These are phyloP conservation scores for Tylopilus sp. DNA, from an alignment of 1,284 basidiomycete species.

Conservation along the genomic window DNA sequence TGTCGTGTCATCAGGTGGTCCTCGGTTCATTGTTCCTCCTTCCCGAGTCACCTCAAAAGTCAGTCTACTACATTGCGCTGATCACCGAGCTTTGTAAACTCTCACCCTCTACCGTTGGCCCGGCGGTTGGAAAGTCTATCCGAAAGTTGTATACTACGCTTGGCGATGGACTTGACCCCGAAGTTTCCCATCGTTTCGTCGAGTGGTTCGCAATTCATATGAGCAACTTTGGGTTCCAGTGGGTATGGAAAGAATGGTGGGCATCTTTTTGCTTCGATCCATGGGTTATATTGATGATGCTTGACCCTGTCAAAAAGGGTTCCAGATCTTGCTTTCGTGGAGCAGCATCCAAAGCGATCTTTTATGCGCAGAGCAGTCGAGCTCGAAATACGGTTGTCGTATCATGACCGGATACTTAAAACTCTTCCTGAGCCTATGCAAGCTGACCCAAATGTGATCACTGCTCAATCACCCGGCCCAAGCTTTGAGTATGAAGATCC, in stretches of 20 bases:
- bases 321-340: conserved; percentile 71
- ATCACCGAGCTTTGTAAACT: conserved; percentile 94
- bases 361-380: conserved; percentile 90
- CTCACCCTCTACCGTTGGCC: conserved; percentile 88
- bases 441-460: conserved; percentile 60
- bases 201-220: conserved; percentile 98
- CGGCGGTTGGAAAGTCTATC: conserved; percentile 93
- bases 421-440: conserved; percentile 85
- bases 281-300: not conserved
- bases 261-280: conserved; percentile 24
- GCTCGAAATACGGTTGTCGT: conserved; percentile 88
- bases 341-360: conserved; percentile 78
- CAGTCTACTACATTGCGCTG: conserved; percentile 85
- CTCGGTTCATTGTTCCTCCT: conserved; percentile 75
- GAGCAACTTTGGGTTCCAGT: conserved; percentile 97
- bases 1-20: conserved; percentile 50
- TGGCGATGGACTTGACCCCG: conserved; percentile 82
- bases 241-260: conserved; percentile 99
- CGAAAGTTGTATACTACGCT: conserved; percentile 78
- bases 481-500: conserved; percentile 81
- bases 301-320: conserved; percentile 55
- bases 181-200: conserved; percentile 75
- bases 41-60: conserved; percentile 73
- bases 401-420: conserved; percentile 89
- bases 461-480: conserved; percentile 76